Percentiles rank a stretch among this genome's conserved stretches.
Evolutionary conservation across 371 early-diverging fungal genomes (phyloP).

Genomic region (Mortierella sp.): DNA sequence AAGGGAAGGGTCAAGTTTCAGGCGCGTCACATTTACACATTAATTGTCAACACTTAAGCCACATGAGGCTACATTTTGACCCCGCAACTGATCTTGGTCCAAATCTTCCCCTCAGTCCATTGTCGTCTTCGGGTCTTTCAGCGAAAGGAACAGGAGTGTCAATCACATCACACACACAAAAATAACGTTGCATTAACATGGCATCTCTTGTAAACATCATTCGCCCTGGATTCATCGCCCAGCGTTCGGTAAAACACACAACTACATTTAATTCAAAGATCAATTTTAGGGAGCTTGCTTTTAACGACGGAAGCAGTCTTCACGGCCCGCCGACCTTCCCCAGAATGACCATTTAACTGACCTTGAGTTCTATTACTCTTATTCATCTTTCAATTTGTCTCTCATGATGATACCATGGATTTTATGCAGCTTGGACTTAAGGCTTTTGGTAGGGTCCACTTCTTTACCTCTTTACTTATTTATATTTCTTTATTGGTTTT

Average conservation of each 20-base stretch:
- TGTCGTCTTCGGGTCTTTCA: not conserved
- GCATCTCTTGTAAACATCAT: constrained; percentile 30
- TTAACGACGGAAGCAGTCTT: too few relatives aligned
- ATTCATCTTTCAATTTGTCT: not conserved
- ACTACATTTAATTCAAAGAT: not conserved
- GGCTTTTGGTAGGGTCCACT: constrained; percentile 29
- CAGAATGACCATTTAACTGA: not conserved
- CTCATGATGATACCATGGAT: not conserved
- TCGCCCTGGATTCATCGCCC: constrained; percentile 38
- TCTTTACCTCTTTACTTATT: not conserved
- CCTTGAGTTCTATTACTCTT: not conserved
- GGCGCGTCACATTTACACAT: not conserved
- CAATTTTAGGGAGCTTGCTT: not conserved
- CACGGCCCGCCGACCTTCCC: too few relatives aligned
- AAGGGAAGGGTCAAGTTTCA: not conserved
- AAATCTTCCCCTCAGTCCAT: not conserved
- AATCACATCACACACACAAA: not conserved
- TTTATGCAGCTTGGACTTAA: constrained; percentile 26
- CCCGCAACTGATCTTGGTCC: not conserved
- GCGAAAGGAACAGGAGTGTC: not conserved
- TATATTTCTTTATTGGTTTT: too few relatives aligned
- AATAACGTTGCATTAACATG: constrained; percentile 14
- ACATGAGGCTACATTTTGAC: not conserved
- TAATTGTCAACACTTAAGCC: constrained; percentile 7
- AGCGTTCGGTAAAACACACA: constrained; percentile 35